These are phyloP conservation scores for Coniochaeta pulveracea DNA, from an alignment of 2,329 filamentous ascomycete genomes.

Conservation along the genomic window DNA sequence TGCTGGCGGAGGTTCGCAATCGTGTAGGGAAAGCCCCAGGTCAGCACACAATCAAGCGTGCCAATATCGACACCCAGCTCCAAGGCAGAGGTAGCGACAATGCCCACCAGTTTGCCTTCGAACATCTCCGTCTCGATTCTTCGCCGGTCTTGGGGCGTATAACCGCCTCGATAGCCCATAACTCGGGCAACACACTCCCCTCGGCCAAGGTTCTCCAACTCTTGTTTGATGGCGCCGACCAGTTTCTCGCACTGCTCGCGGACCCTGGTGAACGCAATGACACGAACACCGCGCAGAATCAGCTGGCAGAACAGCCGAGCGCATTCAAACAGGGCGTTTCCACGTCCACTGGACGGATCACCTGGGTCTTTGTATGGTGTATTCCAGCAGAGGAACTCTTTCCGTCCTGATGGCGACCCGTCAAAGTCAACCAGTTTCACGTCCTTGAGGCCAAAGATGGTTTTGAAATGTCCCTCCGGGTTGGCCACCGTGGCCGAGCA, in stretches of 20 bases:
- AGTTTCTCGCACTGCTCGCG: slow-evolving; percentile 82
- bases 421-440: slow-evolving; percentile 81
- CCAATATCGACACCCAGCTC: slow-evolving; percentile 95
- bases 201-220: slow-evolving; percentile 62
- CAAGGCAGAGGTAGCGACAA: slow-evolving; percentile 85
- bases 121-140: slow-evolving; percentile 95
- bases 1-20: slow-evolving; percentile 93
- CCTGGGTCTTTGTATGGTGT: slow-evolving; percentile 85
- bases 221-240: slow-evolving; percentile 66
- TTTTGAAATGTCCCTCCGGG: slow-evolving; percentile 80
- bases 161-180: slow-evolving; percentile 93
- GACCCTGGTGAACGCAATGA: slow-evolving; percentile 87
- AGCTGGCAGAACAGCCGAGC: slow-evolving; percentile 84
- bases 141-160: slow-evolving; percentile 81
- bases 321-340: slow-evolving; percentile 74
- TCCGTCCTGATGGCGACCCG: slow-evolving; percentile 81
- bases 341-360: slow-evolving; percentile 78
- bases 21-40: slow-evolving; percentile 88
- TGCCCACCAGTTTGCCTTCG: slow-evolving; percentile 82
- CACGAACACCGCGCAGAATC: slow-evolving; percentile 75
- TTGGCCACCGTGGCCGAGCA: slow-evolving; percentile 96
- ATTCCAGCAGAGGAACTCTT: slow-evolving; percentile 97
- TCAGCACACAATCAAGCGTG: slow-evolving; percentile 84
- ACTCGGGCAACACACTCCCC: slow-evolving; percentile 67
- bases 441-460: slow-evolving; percentile 80